A percentile compares a stretch with the other conserved stretches of the same genome.
These are phyloP conservation scores for Eucalyptus guilfoylei DNA, from an alignment of 345 rosid species.

Conservation along the genomic window DNA sequence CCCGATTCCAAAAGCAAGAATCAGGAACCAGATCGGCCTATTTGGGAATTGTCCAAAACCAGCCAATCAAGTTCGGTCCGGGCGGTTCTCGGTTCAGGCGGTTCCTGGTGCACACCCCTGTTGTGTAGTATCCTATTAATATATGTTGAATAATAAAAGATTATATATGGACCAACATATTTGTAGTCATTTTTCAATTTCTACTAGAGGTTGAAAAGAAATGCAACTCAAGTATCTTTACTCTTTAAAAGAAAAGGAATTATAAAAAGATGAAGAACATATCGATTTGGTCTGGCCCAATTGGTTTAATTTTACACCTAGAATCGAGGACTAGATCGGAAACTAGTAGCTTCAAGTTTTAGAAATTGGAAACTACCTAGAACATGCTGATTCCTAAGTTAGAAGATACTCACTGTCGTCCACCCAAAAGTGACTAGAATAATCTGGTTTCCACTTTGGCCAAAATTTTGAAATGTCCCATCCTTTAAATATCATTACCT, in stretches of 20 bases:
- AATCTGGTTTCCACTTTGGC: not conserved
- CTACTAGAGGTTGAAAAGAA: fast-evolving
- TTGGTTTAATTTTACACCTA: fast-evolving
- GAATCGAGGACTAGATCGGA: fast-evolving
- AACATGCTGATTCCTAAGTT: not conserved
- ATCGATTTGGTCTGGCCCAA: fast-evolving
- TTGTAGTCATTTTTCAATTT: not conserved
- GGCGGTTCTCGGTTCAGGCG: fast-evolving
- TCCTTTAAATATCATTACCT: not conserved
- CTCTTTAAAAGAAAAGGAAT: not conserved
- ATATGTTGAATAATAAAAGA: not conserved
- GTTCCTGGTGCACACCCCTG: fast-evolving
- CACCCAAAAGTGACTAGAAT: not conserved
- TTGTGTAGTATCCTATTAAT: not conserved
- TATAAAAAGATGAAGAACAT: not conserved
- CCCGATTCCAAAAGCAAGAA: fast-evolving
- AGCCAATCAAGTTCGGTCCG: fast-evolving
- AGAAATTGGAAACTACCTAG: not conserved
- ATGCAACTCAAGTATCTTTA: not conserved
- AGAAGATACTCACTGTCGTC: not conserved
- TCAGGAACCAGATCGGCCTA: fast-evolving
- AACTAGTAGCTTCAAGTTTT: not conserved
- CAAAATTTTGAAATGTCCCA: not conserved
- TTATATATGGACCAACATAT: not conserved
- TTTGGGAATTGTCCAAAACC: too few relatives aligned